A percentile compares a stretch with the other conserved stretches of the same genome.
phyloP scores from a whole-genome alignment of 768 basidiomycete genomes.

The Suillus placidus region DNA sequence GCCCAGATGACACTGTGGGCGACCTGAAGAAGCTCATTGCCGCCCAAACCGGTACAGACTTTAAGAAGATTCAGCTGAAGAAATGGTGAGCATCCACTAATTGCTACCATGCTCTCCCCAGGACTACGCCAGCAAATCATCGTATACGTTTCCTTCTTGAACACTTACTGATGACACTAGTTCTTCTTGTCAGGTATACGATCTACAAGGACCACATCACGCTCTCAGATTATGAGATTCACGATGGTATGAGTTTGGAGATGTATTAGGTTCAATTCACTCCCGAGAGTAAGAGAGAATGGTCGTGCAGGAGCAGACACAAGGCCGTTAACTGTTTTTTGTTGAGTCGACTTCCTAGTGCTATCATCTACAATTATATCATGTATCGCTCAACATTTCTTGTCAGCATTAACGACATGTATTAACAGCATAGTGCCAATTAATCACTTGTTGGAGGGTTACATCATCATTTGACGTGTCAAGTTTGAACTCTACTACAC shows the following conservation, averaged over 20 bases:
- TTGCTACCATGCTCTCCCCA: not conserved
- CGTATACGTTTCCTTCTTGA: not conserved
- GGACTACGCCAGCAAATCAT: not conserved
- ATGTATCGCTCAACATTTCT: not conserved
- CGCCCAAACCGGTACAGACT: conserved; percentile 91
- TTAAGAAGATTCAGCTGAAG: conserved; percentile 88
- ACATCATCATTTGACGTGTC: not conserved
- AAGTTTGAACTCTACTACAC: not conserved
- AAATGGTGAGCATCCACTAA: conserved; percentile 71
- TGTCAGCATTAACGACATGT: not conserved
- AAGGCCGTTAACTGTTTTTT: not conserved
- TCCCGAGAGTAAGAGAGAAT: not conserved
- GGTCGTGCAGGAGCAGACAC: not conserved
- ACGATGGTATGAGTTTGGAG: conserved; percentile 93
- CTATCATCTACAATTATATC: not conserved
- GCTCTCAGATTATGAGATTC: conserved; percentile 87
- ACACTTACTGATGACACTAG: not conserved
- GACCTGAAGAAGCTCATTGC: conserved; percentile 97
- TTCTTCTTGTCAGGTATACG: conserved; percentile 67
- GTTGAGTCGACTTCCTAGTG: conserved; percentile 4
- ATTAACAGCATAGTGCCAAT: conserved; percentile 1
- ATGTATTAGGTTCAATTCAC: conserved; percentile 62
- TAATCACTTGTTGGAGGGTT: not conserved
- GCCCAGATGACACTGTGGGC: conserved; percentile 93
- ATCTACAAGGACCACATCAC: conserved; percentile 97